Percentiles rank a stretch among this genome's conserved stretches.
Conservation (phyloP, 2,329 filamentous ascomycete genomes). For the Septoria petroselini region DNA sequence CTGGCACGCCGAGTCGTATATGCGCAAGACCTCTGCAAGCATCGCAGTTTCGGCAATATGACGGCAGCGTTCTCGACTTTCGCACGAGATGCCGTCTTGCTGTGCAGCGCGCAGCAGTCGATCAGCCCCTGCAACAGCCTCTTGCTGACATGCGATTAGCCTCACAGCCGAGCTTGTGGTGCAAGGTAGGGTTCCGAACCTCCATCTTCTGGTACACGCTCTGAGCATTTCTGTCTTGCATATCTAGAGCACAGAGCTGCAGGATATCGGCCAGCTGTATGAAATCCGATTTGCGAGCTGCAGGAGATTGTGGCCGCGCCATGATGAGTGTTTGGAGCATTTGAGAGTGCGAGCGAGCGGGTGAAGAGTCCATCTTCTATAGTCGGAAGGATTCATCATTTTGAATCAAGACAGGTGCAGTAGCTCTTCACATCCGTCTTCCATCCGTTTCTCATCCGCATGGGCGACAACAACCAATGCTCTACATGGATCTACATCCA, state of each 20-base stretch:
- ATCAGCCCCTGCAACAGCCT: neutral
- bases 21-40: neutral
- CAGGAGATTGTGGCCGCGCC: neutral
- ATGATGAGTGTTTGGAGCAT: neutral
- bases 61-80: neutral
- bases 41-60: constrained; percentile 7
- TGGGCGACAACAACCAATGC: no score
- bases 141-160: neutral
- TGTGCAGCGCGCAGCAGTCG: neutral
- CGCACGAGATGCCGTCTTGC: neutral
- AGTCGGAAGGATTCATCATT: no score
- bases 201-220: neutral
- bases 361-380: no score
- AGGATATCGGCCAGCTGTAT: neutral
- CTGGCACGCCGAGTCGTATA: constrained; percentile 1
- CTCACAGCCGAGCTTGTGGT: neutral
- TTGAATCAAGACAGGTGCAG: no score
- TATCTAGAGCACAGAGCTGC: neutral
- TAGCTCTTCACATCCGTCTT: no score
- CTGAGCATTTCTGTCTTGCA: neutral
- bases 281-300: neutral
- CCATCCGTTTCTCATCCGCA: no score
- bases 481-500: neutral
- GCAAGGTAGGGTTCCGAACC: neutral
- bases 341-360: neutral